Conservation (phyloP, 805 yeast species). For the Pichia heedii region DNA sequence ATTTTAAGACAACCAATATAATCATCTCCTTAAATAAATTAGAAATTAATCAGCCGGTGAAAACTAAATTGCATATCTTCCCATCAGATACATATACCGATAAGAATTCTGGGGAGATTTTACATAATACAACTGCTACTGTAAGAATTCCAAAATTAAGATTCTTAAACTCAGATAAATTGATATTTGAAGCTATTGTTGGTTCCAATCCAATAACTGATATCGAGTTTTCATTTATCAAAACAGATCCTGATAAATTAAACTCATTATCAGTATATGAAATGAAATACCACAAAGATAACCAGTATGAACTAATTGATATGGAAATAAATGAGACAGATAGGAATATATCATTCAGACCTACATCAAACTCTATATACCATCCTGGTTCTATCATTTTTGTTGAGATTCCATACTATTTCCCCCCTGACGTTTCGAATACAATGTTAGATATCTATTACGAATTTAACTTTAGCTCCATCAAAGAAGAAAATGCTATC, state of each 20-base stretch:
- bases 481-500: slow-evolving; percentile 9
- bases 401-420: slow-evolving; percentile 25
- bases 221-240: slow-evolving; percentile 15
- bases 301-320: slow-evolving; percentile 7
- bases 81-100: slow-evolving; percentile 11
- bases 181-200: slow-evolving; percentile 14
- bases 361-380: slow-evolving; percentile 2
- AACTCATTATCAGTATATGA: slow-evolving; percentile 14
- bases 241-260: slow-evolving; percentile 24
- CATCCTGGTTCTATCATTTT: slow-evolving; percentile 6
- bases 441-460: slow-evolving; percentile 18
- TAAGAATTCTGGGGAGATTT: not conserved
- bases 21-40: slow-evolving; percentile 17
- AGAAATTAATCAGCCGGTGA: slow-evolving; percentile 11
- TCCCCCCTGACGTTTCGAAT: slow-evolving; percentile 28
- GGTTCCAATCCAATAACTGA: slow-evolving; percentile 15
- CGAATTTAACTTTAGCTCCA: slow-evolving; percentile 12
- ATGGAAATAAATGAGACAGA: slow-evolving; percentile 11
- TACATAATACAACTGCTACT: slow-evolving; percentile 15
- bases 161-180: slow-evolving; percentile 21
- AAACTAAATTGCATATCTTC: not conserved
- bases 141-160: slow-evolving; percentile 18
- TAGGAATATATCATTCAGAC: slow-evolving; percentile 12
- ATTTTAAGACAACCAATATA: slow-evolving; percentile 14
- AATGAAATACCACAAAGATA: slow-evolving; percentile 3